Evolutionary conservation across 1,284 basidiomycete genomes (phyloP).

Genomic region (Cryptococcus wingfieldii): DNA sequence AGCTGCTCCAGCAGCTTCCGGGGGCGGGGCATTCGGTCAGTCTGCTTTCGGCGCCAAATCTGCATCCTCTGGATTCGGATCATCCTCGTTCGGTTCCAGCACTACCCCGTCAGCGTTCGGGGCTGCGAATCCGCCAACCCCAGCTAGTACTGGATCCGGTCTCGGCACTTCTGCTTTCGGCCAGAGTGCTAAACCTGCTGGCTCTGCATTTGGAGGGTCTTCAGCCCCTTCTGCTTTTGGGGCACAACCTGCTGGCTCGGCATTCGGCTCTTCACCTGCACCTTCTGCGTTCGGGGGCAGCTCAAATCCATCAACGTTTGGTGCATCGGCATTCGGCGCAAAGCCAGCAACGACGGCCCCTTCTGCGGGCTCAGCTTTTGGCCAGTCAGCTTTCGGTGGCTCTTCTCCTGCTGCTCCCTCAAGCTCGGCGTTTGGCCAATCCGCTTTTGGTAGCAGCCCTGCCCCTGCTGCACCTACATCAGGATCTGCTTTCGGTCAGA

Average conservation of each 20-base stretch:
- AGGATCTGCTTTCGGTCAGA: conserved; percentile 35
- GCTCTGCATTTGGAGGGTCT: conserved; percentile 23
- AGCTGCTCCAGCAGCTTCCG: conserved; percentile 9
- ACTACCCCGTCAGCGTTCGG: conserved; percentile 21
- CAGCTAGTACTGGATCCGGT: conserved; percentile 24
- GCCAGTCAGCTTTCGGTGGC: conserved; percentile 30
- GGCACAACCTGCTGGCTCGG: conserved; percentile 3
- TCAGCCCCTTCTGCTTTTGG: conserved; percentile 33
- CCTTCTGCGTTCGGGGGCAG: conserved; percentile 17
- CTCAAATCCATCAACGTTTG: conserved; percentile 40
- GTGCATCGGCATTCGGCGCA: conserved; percentile 26
- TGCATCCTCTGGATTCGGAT: conserved; percentile 4
- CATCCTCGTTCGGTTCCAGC: conserved; percentile 16
- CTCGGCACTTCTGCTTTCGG: conserved; percentile 40
- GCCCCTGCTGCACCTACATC: no score
- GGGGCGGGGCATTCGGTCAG: conserved; percentile 34
- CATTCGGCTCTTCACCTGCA: conserved; percentile 21
- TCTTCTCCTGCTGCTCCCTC: conserved; percentile 9
- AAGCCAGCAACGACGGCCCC: conserved; percentile 10
- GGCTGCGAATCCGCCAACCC: conserved; percentile 2
- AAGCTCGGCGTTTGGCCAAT: conserved; percentile 21
- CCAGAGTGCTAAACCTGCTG: conserved; percentile 14
- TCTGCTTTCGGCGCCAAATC: conserved; percentile 24
- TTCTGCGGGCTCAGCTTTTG: conserved; percentile 49
- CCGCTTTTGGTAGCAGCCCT: conserved; percentile 50